A percentile compares a stretch with the other conserved stretches of the same genome.
Conservation (phyloP, 352 stramenopile species). For the Plasmopara muralis region DNA sequence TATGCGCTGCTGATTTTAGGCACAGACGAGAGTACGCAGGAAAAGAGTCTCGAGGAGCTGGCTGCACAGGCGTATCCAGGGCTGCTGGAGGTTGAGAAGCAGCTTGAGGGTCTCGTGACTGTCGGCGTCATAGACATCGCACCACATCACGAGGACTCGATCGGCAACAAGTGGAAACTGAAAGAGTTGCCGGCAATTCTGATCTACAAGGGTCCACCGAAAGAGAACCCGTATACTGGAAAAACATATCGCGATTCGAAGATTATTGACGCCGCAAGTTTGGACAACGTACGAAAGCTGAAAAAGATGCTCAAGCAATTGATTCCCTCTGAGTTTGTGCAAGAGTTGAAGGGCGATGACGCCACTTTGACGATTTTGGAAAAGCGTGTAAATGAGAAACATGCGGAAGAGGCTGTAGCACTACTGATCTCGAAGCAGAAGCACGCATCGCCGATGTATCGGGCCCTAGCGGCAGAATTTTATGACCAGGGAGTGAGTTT, state of each 20-base stretch:
- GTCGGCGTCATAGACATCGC: constrained; percentile 42
- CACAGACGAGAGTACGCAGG: constrained; percentile 13
- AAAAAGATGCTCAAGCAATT: constrained; percentile 57
- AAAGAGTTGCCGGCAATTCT: constrained; percentile 41
- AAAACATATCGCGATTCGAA: constrained; percentile 50
- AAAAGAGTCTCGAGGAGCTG: constrained; percentile 22
- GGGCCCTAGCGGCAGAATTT: constrained; percentile 56
- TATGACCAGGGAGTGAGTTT: constrained; percentile 39
- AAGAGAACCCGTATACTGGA: constrained; percentile 71
- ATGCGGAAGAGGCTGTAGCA: constrained; percentile 23
- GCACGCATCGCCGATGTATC: constrained; percentile 49
- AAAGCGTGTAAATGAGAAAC: constrained; percentile 18
- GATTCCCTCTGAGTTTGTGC: constrained; percentile 48
- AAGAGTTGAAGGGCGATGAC: constrained; percentile 19
- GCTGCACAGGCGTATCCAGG: constrained; percentile 29
- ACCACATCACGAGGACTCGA: constrained; percentile 20
- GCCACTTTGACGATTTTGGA: constrained; percentile 20
- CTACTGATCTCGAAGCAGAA: constrained; percentile 63
- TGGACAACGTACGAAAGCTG: constrained; percentile 44
- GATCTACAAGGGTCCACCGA: constrained; percentile 51
- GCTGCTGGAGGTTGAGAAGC: constrained; percentile 32
- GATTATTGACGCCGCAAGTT: constrained; percentile 23
- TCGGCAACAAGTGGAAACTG: constrained; percentile 54
- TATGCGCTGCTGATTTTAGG: constrained; percentile 29
- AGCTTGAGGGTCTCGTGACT: constrained; percentile 36